Evolutionary conservation across 73 alveolate genomes (phyloP), one percentile per base, ranked within the genome.

Genomic region (Breviolum minutum): DNA sequence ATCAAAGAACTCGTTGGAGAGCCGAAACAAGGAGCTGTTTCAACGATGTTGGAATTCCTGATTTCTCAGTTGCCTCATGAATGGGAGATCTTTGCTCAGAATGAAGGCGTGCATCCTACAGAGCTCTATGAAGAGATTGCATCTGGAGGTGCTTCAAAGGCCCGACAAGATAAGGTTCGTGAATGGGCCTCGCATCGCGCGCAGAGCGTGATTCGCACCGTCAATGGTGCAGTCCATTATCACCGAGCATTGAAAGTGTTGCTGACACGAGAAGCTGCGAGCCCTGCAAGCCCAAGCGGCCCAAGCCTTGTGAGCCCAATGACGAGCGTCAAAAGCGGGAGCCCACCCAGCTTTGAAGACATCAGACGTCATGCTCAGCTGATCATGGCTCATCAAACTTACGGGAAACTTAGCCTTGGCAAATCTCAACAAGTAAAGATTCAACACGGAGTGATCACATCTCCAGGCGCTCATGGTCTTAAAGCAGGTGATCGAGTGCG

Each of bases 301-400:
- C 82, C 82, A 84, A 84, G 93, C 30, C 62, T 29, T 17, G 29
- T 14, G 92, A 40, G 93, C 54, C 54, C 54, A 0, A 40, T 40
- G 54, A 40, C 54, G 54, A 22, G 16, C 64, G 63, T 29, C 64
- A 26, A 87, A 19, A 5, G n/a, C 80, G 30, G 81, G 7, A 11
- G n/a, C 32, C 22, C 83, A 8, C 80, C 83, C 26, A 84, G 80
- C 71, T 92, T 92, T 61, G 98, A 92, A 54, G 98, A 73, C 82
- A 80, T 92, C 60, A 88, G 98, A 11, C 87, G 68, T 48, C 98
- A 92, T 60, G 98, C 98, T 66, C 98, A 94, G 74, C 99, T 94
- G 30, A 94, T 94, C 74, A 80, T 94, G 99, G 99, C 99, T 1
- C 99, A 94, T 71, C 99, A 94, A 88, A 94, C 99, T 84, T 94